Conservation (phyloP, 2,329 filamentous ascomycete genomes). For the Parafenestella ontariensis region DNA sequence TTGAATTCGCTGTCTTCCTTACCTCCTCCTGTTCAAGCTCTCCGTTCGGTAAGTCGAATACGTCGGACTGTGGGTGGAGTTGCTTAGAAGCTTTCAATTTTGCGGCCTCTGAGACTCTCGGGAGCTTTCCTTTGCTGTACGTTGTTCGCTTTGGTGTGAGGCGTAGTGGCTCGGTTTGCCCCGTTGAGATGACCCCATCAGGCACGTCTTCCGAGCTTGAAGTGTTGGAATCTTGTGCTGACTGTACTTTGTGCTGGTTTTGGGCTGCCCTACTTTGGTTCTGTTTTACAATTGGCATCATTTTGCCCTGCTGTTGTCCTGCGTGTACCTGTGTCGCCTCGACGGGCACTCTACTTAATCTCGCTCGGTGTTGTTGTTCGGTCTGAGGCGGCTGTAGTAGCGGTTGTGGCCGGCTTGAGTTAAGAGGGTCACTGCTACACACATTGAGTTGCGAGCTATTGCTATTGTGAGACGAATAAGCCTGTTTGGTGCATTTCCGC, state of each 20-base stretch:
- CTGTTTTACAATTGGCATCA: too few species aligned
- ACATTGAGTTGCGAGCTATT: not conserved
- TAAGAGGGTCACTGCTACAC: not conserved
- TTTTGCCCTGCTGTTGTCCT: not conserved
- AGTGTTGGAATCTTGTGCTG: not conserved
- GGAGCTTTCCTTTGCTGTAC: slow-evolving; percentile 22
- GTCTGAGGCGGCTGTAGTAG: not conserved
- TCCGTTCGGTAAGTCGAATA: slow-evolving; percentile 7
- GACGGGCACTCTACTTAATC: not conserved
- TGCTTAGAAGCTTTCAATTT: slow-evolving; percentile 18
- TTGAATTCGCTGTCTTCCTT: not conserved
- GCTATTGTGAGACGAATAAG: not conserved
- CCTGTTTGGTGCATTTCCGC: not conserved
- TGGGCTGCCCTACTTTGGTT: too few species aligned
- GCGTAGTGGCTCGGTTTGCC: not conserved
- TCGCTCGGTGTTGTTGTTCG: not conserved
- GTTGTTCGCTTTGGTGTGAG: not conserved
- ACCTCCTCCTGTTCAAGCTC: not conserved
- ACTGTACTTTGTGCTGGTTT: too few species aligned
- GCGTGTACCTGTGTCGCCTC: not conserved
- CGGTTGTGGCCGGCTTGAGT: not conserved
- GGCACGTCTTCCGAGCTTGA: not conserved
- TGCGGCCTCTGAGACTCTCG: slow-evolving; percentile 17
- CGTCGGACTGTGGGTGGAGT: slow-evolving; percentile 5
- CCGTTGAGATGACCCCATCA: not conserved